Conservation (phyloP, 495 filamentous ascomycete species). For the Beverwykella pulmonaria region DNA sequence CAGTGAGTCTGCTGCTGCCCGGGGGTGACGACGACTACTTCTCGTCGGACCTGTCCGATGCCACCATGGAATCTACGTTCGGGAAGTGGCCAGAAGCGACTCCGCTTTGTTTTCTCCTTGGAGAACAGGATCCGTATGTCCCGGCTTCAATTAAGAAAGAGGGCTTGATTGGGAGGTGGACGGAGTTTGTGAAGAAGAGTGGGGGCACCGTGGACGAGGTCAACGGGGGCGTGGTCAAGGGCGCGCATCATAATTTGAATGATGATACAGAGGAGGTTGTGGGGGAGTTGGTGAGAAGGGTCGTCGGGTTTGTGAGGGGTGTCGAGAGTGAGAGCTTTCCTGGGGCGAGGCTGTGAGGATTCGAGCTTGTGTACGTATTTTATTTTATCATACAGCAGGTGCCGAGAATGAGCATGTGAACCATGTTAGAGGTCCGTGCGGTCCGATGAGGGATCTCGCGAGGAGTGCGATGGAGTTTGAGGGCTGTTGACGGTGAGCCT, state of each 20-base stretch:
- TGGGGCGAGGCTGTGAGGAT: constrained; percentile 2
- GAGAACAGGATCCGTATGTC: constrained; percentile 73
- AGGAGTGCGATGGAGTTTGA: no score
- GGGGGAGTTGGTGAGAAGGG: constrained; percentile 56
- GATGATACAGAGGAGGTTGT: constrained; percentile 52
- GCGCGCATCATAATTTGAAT: constrained; percentile 64
- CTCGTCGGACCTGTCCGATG: constrained; percentile 71
- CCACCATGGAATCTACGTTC: constrained; percentile 64
- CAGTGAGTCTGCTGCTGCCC: constrained; percentile 64
- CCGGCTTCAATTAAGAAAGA: constrained; percentile 64
- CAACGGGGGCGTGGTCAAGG: constrained; percentile 59
- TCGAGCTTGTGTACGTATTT: no score
- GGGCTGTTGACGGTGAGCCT: no score
- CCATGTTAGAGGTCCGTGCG: no score
- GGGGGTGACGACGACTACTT: constrained; percentile 86
- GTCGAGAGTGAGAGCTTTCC: constrained; percentile 36
- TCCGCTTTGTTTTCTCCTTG: constrained; percentile 67
- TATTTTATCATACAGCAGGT: no score
- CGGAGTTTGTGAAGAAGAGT: constrained; percentile 48
- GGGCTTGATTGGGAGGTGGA: constrained; percentile 66
- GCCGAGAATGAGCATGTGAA: no score
- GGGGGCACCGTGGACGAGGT: constrained; percentile 55
- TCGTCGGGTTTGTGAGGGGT: constrained; percentile 58
- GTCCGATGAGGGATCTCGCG: no score
- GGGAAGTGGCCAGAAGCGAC: constrained; percentile 59